phyloP scores from a whole-genome alignment of 768 basidiomycete species.

The Suillus americanus region DNA sequence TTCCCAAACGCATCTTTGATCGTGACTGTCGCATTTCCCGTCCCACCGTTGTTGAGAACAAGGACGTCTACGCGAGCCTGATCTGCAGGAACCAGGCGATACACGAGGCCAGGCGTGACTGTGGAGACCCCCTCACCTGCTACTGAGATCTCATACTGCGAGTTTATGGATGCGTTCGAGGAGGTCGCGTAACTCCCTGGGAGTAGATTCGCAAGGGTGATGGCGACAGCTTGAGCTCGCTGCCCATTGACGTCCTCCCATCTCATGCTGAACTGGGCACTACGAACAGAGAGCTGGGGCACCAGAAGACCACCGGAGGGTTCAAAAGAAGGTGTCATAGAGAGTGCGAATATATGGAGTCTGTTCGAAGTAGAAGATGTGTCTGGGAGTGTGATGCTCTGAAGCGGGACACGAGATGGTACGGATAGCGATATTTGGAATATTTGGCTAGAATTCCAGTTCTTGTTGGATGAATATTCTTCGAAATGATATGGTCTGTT shows the following conservation, averaged over 20 bases:
- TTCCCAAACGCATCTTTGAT: slow-evolving; percentile 36
- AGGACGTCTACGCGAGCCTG: slow-evolving; percentile 50
- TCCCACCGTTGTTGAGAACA: slow-evolving; percentile 34
- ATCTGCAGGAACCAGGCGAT: slow-evolving; percentile 50
- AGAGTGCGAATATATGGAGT: slow-evolving; percentile 47
- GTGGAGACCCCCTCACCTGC: slow-evolving; percentile 42
- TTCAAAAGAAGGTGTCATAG: slow-evolving; percentile 36
- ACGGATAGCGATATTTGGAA: slow-evolving; percentile 46
- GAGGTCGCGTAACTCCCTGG: slow-evolving; percentile 31
- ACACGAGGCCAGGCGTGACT: slow-evolving; percentile 38
- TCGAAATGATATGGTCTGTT: slow-evolving; percentile 48
- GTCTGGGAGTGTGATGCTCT: slow-evolving; percentile 44
- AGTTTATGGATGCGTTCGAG: slow-evolving; percentile 30
- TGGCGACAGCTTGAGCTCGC: slow-evolving; percentile 48
- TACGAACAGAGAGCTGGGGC: slow-evolving; percentile 40
- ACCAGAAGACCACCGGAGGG: slow-evolving; percentile 21
- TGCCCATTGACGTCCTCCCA: slow-evolving; percentile 41
- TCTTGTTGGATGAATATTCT: slow-evolving; percentile 30
- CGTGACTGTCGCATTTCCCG: slow-evolving; percentile 29
- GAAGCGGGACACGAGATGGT: slow-evolving; percentile 38
- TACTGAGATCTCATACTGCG: slow-evolving; percentile 37
- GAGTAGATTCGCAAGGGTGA: slow-evolving; percentile 52
- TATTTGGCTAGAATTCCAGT: slow-evolving; percentile 44
- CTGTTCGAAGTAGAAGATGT: slow-evolving; percentile 27
- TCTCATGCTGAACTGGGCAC: slow-evolving; percentile 43